Evolutionary conservation across 257 asterid species (phyloP), one percentile per base, ranked within the genome.

Genomic region (Eustoma russellianum): DNA sequence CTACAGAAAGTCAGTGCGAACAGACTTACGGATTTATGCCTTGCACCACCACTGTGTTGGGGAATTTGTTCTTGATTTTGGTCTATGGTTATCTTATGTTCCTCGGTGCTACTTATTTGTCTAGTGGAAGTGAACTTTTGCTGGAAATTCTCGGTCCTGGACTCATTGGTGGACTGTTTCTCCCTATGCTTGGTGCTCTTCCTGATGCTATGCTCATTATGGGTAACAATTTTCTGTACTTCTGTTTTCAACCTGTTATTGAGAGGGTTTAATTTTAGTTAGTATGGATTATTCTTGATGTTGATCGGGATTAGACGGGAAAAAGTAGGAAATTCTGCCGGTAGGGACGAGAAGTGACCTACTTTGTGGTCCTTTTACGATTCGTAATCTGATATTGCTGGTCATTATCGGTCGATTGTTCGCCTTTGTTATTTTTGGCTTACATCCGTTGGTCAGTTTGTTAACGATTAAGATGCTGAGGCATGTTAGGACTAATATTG

Each of bases 151-250:
- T 91, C 30, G 95, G 98, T 1, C 96, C 98, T 2, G 98, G 96
- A 13, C 61, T 86, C 0, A 72, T 91, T 33, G 98, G 96, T 46
- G 96, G 96, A 5, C 95, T 86, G 8, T 68, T 84, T n/a, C 83
- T 91, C 13, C 98, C 96, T 16, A 64, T 82, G 0, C 96, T 91
- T 52, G 98, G 96, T 24, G 95, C 96, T 44, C 98, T 91, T 56
- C 98, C 98, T 2, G 96, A 91, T 60, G 96, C 96, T 38, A 75
- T 87, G 91, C 95, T 91, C 28, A 86, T 91, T 59, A 80, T 86
- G 1, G 95, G 97, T 88, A 69, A 19, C n/a, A 5, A 41, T 41
- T 46, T 6, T 35, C 19, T 5, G 9, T 13, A 16, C 12, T 2
- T 0, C 19, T 5, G 1, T 16, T 14, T 1, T 3, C 9, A 13